A percentile compares a stretch with the other conserved stretches of the same genome.
Conservation (phyloP, 2,329 filamentous ascomycete species). For the Botrytis fabae region DNA sequence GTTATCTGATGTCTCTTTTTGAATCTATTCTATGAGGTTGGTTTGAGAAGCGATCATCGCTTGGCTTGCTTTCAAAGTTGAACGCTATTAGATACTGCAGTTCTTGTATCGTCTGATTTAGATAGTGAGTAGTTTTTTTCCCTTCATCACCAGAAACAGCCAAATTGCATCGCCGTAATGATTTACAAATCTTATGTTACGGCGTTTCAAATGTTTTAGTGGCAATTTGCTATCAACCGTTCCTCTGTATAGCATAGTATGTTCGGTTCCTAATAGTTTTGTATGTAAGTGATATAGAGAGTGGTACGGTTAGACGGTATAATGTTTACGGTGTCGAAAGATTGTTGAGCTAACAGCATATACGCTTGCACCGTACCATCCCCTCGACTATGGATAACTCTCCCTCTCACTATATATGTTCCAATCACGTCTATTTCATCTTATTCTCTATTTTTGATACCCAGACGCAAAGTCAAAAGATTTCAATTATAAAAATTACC, state of each 20-base stretch:
- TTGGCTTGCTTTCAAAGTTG: too few species aligned
- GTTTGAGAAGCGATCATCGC: neutral
- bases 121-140: neutral
- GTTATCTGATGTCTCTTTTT: neutral
- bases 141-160: accelerated
- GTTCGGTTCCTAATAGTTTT: accelerated
- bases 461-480: neutral
- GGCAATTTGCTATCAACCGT: neutral
- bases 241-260: neutral
- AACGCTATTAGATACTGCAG: neutral
- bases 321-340: neutral
- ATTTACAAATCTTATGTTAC: accelerated
- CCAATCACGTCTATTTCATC: neutral
- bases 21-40: neutral
- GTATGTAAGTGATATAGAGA: neutral
- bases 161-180: neutral
- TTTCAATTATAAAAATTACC: neutral
- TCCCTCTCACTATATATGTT: neutral
- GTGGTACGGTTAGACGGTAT: neutral
- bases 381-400: neutral
- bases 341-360: neutral
- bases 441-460: neutral
- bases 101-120: neutral
- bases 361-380: neutral
- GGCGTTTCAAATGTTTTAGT: neutral